Base-by-base conservation (phyloP, 2,329 filamentous ascomycete genomes). In the Beauveria sp. region DNA sequence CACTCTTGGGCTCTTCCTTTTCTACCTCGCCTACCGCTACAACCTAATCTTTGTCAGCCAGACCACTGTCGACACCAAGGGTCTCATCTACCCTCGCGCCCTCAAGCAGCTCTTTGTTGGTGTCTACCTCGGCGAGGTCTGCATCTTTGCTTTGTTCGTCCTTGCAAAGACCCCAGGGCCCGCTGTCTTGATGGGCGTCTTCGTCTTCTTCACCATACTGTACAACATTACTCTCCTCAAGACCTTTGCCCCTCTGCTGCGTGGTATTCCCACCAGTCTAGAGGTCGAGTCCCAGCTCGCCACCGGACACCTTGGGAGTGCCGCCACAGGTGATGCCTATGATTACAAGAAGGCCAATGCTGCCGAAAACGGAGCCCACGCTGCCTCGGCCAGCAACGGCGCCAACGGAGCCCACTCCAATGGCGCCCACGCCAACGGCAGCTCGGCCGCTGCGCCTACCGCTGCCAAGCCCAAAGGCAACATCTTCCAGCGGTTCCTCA, bases 21-120 rank as follows among this genome's bases (percentile, higher is more conserved):
- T 96, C 77, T 94, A 96, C 73, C 80, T 91, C 57, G 89, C 90
- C 59, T 96, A 92, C 77, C 84, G 89, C 43, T 96, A 96, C 80
- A 92, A 93, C 74, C 74, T 96, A 58, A 79, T 96, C 24, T 96
- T 90, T 71, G 89, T 94, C 16, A 87, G 85, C 53, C 88, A 92
- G 66, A 83, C 88, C 14, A 79, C 86, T 64, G 86, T 96, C 64
- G 92, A 97, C 70, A 96, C 92, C 53, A 91, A 91, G 69, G 93
- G 94, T 54, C 85, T 93, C 24, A 86, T 91, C 68, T 97, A 96
- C 70, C 89, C 91, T 1, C 89, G 91, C 26, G 92, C 91, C 5
- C 81, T 97, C 48, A 91, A 96, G 77, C 92, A 97, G 64, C 82
- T 94, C 37, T 84, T 93, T 48, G 84, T 87, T 2, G 91, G 92